These are phyloP conservation scores for Ailanthus altissimus DNA, from an alignment of 345 rosid genomes.

Conservation along the genomic window DNA sequence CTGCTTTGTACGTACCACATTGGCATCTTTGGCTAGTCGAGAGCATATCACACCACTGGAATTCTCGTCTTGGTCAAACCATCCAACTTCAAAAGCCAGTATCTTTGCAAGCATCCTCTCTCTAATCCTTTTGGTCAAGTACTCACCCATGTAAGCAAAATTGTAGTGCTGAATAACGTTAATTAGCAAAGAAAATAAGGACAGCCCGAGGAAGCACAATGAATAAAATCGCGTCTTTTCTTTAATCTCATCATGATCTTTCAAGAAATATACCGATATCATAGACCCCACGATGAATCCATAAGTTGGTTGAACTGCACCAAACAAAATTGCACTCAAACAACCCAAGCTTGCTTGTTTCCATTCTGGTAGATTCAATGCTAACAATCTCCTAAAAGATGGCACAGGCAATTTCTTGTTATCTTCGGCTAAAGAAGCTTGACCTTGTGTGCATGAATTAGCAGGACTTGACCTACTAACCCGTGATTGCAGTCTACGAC, in stretches of 20 bases:
- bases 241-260: constrained; percentile 55
- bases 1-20: background rate
- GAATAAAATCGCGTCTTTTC: constrained; percentile 49
- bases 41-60: constrained; percentile 69
- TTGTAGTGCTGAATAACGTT: constrained; percentile 61
- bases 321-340: constrained; percentile 55
- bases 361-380: constrained; percentile 68
- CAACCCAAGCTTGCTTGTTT: constrained; percentile 62
- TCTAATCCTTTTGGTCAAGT: constrained; percentile 62
- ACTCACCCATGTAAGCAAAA: constrained; percentile 70
- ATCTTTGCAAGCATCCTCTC: constrained; percentile 70
- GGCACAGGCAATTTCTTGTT: constrained; percentile 36
- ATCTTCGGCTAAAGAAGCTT: constrained; percentile 18
- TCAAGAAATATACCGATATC: constrained; percentile 51
- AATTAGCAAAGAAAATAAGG: constrained; percentile 45
- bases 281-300: constrained; percentile 53
- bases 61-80: constrained; percentile 74
- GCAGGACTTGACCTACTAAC: constrained; percentile 61
- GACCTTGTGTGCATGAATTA: constrained; percentile 36
- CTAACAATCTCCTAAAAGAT: constrained; percentile 57
- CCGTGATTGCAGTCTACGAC: constrained; percentile 48
- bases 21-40: constrained; percentile 67
- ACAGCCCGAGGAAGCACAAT: constrained; percentile 44
- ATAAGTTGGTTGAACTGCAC: constrained; percentile 63
- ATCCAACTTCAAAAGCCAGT: constrained; percentile 68